These are phyloP conservation scores for Eugenia klotzschiana DNA, from an alignment of 441 rosid species.

Conservation along the genomic window DNA sequence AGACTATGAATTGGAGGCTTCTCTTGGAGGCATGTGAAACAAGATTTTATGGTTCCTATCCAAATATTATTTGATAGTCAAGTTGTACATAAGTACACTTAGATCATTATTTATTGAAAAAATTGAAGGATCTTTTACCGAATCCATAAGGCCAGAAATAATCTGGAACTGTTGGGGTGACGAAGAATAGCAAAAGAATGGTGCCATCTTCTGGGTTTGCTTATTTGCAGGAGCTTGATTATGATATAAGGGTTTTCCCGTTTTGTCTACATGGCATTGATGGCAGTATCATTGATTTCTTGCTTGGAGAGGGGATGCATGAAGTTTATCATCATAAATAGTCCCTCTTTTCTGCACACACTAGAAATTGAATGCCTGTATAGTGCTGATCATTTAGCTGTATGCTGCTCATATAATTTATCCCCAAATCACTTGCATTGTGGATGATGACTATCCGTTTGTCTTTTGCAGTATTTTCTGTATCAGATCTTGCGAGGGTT, in stretches of 20 bases:
- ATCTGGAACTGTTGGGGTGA: neutral
- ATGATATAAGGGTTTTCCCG: neutral
- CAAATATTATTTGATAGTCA: neutral
- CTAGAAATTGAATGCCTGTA: neutral
- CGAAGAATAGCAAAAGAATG: neutral
- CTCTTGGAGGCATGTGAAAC: neutral
- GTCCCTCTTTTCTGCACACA: neutral
- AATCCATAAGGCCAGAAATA: neutral
- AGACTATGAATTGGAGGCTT: neutral
- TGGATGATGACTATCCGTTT: neutral
- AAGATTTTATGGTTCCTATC: neutral
- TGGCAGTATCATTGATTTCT: neutral
- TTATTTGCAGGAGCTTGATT: neutral
- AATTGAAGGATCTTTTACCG: neutral
- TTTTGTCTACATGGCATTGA: neutral
- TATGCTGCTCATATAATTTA: neutral
- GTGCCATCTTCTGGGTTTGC: neutral
- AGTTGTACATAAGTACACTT: neutral
- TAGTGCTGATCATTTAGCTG: neutral
- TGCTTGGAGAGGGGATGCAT: neutral
- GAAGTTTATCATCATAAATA: neutral
- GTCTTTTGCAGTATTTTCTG: slow-evolving; percentile 49
- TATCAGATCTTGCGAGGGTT: slow-evolving; percentile 81
- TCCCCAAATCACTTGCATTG: neutral
- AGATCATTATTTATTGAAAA: neutral